Conservation (phyloP, 306 rosid species). For the Castanea sativa region DNA sequence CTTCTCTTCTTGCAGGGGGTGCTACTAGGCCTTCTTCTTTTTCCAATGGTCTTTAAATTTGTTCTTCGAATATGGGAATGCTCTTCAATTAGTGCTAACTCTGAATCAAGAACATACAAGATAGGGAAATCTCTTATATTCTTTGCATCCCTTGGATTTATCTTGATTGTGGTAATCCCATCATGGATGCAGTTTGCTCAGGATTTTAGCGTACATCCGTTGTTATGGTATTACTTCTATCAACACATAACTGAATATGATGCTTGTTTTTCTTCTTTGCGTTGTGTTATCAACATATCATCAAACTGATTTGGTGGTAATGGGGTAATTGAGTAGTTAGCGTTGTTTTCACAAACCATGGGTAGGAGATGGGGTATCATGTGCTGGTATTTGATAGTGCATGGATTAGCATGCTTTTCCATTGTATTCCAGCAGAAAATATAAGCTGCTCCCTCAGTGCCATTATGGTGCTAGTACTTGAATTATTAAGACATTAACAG, state of each 20-base stretch:
- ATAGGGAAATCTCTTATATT: slow-evolving; percentile 62
- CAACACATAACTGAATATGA: slow-evolving; percentile 14
- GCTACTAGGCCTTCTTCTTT: slow-evolving; percentile 86
- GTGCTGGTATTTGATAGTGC: not conserved
- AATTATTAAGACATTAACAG: not conserved
- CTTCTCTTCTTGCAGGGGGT: slow-evolving; percentile 66
- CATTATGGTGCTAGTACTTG: not conserved
- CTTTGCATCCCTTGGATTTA: slow-evolving; percentile 55
- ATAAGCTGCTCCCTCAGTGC: not conserved
- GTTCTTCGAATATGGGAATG: slow-evolving; percentile 55
- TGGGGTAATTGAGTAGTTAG: slow-evolving; percentile 21
- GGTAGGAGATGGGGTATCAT: not conserved
- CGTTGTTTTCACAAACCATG: not conserved
- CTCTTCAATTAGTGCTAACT: slow-evolving; percentile 34
- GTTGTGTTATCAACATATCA: slow-evolving; percentile 13
- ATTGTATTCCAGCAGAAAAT: not conserved
- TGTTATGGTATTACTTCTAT: slow-evolving; percentile 54
- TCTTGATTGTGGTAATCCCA: slow-evolving; percentile 61
- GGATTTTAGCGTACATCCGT: slow-evolving; percentile 73
- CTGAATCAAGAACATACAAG: slow-evolving; percentile 57
- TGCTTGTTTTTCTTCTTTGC: slow-evolving; percentile 15
- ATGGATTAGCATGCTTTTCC: not conserved
- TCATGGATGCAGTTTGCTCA: slow-evolving; percentile 86
- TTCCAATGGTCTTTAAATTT: slow-evolving; percentile 62
- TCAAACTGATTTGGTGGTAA: slow-evolving; percentile 9